Evolutionary conservation across 202 grass and related monocot species (phyloP).

Genomic region (Saccharum hybrid): DNA sequence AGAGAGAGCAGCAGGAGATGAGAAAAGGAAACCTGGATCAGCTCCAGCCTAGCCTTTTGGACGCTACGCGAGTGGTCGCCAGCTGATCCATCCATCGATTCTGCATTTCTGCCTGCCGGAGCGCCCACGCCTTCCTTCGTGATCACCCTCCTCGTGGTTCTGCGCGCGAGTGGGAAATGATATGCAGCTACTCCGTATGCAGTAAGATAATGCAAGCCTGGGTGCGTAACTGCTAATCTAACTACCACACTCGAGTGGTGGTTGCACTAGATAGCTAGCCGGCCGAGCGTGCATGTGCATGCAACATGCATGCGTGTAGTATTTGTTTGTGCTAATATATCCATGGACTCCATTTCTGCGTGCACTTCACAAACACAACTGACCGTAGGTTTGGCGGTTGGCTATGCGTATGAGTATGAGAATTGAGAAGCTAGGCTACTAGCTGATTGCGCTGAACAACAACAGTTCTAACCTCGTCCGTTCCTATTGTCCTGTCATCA

Average conservation of each 20-base stretch:
- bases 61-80: neutral
- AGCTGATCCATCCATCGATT: neutral
- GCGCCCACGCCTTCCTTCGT: neutral
- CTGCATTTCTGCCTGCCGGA: too few relatives aligned
- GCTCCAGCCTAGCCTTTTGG: slow-evolving; percentile 6
- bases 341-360: too few relatives aligned
- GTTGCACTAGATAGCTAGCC: neutral
- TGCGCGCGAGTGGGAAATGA: neutral
- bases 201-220: neutral
- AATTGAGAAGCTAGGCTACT: too few relatives aligned
- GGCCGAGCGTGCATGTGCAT: neutral
- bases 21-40: neutral
- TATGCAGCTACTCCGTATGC: neutral
- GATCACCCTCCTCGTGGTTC: neutral
- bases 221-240: neutral
- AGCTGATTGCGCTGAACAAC: too few relatives aligned
- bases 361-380: too few relatives aligned
- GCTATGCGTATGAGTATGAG: too few relatives aligned
- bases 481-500: too few relatives aligned
- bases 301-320: too few relatives aligned
- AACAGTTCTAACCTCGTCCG: too few relatives aligned
- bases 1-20: neutral
- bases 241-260: neutral
- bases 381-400: too few relatives aligned
- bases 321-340: too few relatives aligned